Base-by-base conservation (phyloP, 2,329 filamentous ascomycete genomes). In the Boeremia lycopersici region DNA sequence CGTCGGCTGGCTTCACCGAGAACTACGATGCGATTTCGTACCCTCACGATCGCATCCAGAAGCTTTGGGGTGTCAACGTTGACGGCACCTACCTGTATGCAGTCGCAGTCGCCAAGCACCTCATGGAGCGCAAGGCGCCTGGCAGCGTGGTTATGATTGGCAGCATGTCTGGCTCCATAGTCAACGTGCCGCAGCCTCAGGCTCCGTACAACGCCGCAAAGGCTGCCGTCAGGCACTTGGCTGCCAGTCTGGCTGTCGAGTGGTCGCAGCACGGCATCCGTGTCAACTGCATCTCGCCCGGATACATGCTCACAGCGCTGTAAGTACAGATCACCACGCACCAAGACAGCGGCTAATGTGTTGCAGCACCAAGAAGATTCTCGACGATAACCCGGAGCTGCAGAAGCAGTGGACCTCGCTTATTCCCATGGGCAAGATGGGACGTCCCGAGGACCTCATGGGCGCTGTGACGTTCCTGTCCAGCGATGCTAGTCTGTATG, bases 261-360 rank as follows among this genome's bases (percentile, higher is more conserved):
- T 98, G 95, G 93, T 92, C 93, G 0, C 83, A 87, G 64, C 86
- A 88, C 33, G 88, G 88, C 63, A 96, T 98, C 71, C 86, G 93
- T 31, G 93, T 98, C 64, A 98, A 98, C 80, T 95, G 90, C 77
- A 95, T 98, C 74, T 92, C 89, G 28, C 93, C 93, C 0, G 93
- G 95, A 39, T 98, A 98, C 78, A 98, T 98, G 93, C 80, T 96
- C 63, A 97, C 93, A 13, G 90, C 92, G 54, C 79, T 97, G 89
- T 93, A 82, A 85, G 89, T 79, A 7, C 25, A 5, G 4, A 1
- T 19, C 12, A n/a, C 10, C 10, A 19, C 12, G 11, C 19, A 1
- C 40, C n/a, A 13, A 15, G 31, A 13, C 25, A 17, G 0, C 23
- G 7, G 19, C 42, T 10, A 45, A 38, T 11, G 8, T 26, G 2